These are phyloP conservation scores for Posidonia australis DNA, from an alignment of 106 monocot species.

Conservation along the genomic window DNA sequence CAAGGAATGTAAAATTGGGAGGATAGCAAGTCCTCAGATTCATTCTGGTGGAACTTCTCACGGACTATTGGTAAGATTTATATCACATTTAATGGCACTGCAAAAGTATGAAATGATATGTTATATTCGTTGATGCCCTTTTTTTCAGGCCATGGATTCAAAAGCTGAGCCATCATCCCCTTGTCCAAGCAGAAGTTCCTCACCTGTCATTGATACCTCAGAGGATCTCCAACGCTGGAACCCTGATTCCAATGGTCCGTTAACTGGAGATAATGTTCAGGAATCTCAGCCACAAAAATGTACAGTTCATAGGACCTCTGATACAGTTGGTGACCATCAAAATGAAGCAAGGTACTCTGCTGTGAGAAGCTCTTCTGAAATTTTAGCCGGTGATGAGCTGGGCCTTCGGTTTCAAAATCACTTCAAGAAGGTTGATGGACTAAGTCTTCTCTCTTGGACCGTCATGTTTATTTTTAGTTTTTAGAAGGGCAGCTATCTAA, in stretches of 20 bases:
- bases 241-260: not conserved
- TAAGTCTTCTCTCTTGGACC: slow-evolving; percentile 36
- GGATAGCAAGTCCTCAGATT: slow-evolving; percentile 1
- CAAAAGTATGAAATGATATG: not conserved
- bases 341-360: slow-evolving; percentile 10
- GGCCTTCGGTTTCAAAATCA: slow-evolving; percentile 20
- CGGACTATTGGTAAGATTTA: slow-evolving; percentile 20
- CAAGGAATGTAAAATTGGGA: slow-evolving; percentile 14
- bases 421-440: slow-evolving; percentile 44
- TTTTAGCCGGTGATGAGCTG: slow-evolving; percentile 17
- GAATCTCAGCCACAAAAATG: slow-evolving; percentile 1
- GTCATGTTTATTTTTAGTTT: slow-evolving; percentile 15
- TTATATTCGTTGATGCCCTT: not conserved
- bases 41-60: slow-evolving; percentile 7
- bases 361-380: slow-evolving; percentile 15
- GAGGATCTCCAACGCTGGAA: slow-evolving; percentile 12
- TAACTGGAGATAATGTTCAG: not conserved
- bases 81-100: not conserved
- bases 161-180: slow-evolving; percentile 1
- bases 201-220: slow-evolving; percentile 2
- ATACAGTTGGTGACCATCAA: slow-evolving; percentile 2
- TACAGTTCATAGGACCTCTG: not conserved
- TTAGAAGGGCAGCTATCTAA: slow-evolving; percentile 21
- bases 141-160: slow-evolving; percentile 25
- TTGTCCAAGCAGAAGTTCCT: slow-evolving; percentile 1